A percentile compares a stretch with the other conserved stretches of the same genome.
These are phyloP conservation scores for Heliamphora pulchella DNA, from an alignment of 179 eudicot species.

Conservation along the genomic window DNA sequence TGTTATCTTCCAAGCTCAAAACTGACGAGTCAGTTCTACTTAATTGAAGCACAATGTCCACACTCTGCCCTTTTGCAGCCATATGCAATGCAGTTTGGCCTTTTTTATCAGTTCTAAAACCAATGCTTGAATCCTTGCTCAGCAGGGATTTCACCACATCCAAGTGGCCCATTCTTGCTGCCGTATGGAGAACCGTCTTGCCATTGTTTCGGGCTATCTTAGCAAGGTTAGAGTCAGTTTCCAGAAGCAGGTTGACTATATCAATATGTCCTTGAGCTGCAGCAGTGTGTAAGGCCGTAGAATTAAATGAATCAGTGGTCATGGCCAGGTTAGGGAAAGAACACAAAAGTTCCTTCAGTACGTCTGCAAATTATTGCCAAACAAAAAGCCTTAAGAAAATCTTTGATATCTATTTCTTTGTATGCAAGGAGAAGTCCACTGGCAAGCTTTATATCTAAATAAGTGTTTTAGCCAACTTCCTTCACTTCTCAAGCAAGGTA, in stretches of 20 bases:
- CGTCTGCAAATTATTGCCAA: conserved; percentile 51
- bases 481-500: no score
- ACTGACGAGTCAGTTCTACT: conserved; percentile 66
- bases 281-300: conserved; percentile 91
- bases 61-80: conserved; percentile 85
- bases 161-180: conserved; percentile 91
- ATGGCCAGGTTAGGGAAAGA: conserved; percentile 77
- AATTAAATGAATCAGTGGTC: conserved; percentile 87
- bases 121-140: conserved; percentile 63
- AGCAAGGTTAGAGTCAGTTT: conserved; percentile 73
- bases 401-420: background rate
- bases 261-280: conserved; percentile 87
- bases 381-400: background rate
- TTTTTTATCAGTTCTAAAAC: conserved; percentile 71
- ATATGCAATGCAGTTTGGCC: conserved; percentile 92
- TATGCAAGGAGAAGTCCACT: background rate
- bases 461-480: background rate
- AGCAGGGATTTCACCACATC: conserved; percentile 77
- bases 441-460: background rate
- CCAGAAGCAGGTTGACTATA: conserved; percentile 72
- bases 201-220: conserved; percentile 89
- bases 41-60: conserved; percentile 62
- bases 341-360: conserved; percentile 58
- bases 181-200: conserved; percentile 86
- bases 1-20: conserved; percentile 71